Conservation (phyloP, 2,329 filamentous ascomycete species). For the Pezicula carpinea region DNA sequence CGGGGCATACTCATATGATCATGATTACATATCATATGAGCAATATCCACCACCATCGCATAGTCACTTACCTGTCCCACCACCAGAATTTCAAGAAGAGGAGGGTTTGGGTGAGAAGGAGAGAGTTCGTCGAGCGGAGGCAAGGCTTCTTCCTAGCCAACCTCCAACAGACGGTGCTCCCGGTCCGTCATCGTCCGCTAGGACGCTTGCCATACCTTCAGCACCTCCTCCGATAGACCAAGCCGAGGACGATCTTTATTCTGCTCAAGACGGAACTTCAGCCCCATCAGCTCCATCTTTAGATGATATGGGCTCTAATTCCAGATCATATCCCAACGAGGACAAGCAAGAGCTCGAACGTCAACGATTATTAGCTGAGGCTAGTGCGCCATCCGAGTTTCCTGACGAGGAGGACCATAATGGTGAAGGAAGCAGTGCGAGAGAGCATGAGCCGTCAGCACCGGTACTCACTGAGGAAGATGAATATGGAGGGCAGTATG, state of each 20-base stretch:
- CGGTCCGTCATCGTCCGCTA: conserved; percentile 35
- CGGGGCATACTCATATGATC: conserved; percentile 22
- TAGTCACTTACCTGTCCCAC: conserved; percentile 49
- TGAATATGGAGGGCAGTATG: conserved; percentile 34
- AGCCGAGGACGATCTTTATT: conserved; percentile 47
- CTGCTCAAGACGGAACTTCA: conserved; percentile 34
- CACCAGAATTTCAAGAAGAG: conserved; percentile 56
- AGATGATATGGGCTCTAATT: conserved; percentile 17
- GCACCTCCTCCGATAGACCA: conserved; percentile 23
- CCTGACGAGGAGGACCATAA: conserved; percentile 41
- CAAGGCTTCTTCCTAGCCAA: conserved; percentile 74
- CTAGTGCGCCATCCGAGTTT: conserved; percentile 48
- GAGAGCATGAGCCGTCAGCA: conserved; percentile 46
- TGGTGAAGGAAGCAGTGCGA: conserved; percentile 23
- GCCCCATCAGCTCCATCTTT: conserved; percentile 19
- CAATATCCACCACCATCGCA: conserved; percentile 29
- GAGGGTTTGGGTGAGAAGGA: conserved; percentile 75
- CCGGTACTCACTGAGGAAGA: conserved; percentile 54
- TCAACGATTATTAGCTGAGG: conserved; percentile 45
- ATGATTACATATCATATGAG: conserved; percentile 28
- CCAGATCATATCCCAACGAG: conserved; percentile 38
- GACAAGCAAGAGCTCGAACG: conserved; percentile 69
- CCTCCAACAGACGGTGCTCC: conserved; percentile 50
- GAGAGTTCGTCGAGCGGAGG: conserved; percentile 70
- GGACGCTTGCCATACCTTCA: conserved; percentile 32